Base-by-base conservation (phyloP, 371 early-diverging fungal species). In the Basidiobolus meristosporus region DNA sequence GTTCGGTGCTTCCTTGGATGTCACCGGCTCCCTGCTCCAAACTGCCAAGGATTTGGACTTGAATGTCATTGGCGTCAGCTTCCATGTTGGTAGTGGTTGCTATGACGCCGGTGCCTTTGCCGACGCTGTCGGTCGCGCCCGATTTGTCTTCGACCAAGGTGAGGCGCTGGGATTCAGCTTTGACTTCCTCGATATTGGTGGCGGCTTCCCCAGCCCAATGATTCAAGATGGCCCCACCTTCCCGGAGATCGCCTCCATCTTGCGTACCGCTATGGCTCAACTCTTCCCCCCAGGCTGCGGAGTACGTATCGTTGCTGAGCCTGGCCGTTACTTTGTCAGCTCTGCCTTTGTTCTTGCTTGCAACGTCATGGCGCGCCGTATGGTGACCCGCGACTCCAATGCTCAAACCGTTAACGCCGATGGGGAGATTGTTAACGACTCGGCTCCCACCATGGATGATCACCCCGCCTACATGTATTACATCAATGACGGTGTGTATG, bases 401-500 rank as follows among this genome's bases (percentile, higher is more conserved):
- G 32, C 11, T 36, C 42, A 31, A 12, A 1, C 7, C 1, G 44
- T 45, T 11, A 33, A 35, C 26, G 33, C 44, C 36, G 28, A 31
- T 22, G 37, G 33, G n/a, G 45, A 21, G 40, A 45, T 2, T 17
- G 31, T 19, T 12, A 18, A 35, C 19, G 34, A 15, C 20, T 32
- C 34, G 41, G 7, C 21, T 31, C 14, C 50, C 48, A n/a, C 47
- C 39, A 37, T 36, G 2, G 61, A 62, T 37, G 67, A 66, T 39
- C 57, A 63, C 46, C 70, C 76, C 7, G 50, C 75, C 39, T 90
- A 65, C 57, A 92, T 90, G 91, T 89, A 80, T 68, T 97, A 97
- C 61, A 73, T 97, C 55, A 95, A 92, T 58, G 98, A 97, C 53
- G 98, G 98, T 46, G 77, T 91, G 64, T 97, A 97, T 53, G 93